A percentile compares a stretch with the other conserved stretches of the same genome.
Evolutionary conservation across 208 protist species (phyloP).

Genomic region (Trypanosoma rangeli): DNA sequence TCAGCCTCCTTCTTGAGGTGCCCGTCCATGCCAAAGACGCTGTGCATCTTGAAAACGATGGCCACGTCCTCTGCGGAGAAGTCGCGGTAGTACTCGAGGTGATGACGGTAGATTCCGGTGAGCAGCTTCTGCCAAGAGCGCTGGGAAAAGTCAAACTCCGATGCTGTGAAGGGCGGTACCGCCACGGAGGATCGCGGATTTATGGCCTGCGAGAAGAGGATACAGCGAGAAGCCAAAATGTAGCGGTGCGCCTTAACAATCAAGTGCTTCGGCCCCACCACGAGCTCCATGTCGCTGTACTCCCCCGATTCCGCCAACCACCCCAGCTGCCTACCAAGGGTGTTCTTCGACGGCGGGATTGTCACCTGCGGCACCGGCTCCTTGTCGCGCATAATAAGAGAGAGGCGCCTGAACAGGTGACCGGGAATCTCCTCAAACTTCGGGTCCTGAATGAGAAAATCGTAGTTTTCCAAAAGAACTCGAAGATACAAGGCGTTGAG

Average conservation of each 20-base stretch:
- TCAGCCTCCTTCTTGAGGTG: constrained; percentile 84
- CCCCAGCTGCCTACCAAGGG: constrained; percentile 74
- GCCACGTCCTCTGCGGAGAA: constrained; percentile 84
- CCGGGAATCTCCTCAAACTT: constrained; percentile 90
- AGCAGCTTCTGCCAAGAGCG: constrained; percentile 84
- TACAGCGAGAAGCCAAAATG: constrained; percentile 83
- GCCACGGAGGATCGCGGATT: constrained; percentile 47
- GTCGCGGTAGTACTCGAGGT: constrained; percentile 65
- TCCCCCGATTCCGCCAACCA: constrained; percentile 81
- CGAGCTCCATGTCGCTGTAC: constrained; percentile 85
- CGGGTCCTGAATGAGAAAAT: constrained; percentile 80
- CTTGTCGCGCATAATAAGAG: constrained; percentile 68
- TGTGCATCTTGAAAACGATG: constrained; percentile 84
- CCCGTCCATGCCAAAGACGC: constrained; percentile 79
- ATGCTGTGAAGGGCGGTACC: constrained; percentile 48
- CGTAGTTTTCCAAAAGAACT: constrained; percentile 85
- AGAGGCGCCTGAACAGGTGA: constrained; percentile 88
- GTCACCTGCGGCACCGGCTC: constrained; percentile 66
- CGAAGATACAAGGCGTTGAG: constrained; percentile 82
- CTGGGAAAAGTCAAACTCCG: constrained; percentile 85
- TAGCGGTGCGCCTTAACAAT: constrained; percentile 73
- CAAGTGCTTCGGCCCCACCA: constrained; percentile 72
- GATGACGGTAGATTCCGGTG: constrained; percentile 68
- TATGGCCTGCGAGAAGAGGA: constrained; percentile 72
- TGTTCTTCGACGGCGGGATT: constrained; percentile 70